Conservation (phyloP, 768 basidiomycete species). For the Tylopilus intermedius region DNA sequence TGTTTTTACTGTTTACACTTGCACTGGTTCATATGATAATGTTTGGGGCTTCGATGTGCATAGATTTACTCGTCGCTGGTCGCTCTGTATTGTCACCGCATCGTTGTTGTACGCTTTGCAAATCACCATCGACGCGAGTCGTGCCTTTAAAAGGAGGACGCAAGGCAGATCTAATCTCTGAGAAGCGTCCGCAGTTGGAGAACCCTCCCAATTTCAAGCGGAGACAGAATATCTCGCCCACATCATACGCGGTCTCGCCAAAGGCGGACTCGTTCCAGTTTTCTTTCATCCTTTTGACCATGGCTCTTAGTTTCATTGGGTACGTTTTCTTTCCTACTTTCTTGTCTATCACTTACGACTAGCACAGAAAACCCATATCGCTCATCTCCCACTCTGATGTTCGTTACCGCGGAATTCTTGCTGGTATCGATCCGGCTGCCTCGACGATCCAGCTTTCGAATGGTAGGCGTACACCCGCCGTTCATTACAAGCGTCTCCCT, state of each 20-base stretch:
- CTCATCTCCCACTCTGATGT: slow-evolving; percentile 90
- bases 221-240: slow-evolving; percentile 21
- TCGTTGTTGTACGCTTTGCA: not conserved
- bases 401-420: slow-evolving; percentile 82
- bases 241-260: slow-evolving; percentile 10
- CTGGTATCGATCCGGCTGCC: slow-evolving; percentile 78
- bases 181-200: not conserved
- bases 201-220: slow-evolving; percentile 18
- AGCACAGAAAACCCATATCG: slow-evolving; percentile 76
- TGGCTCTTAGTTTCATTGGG: slow-evolving; percentile 79
- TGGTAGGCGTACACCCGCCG: slow-evolving; percentile 42
- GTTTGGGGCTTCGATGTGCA: not conserved
- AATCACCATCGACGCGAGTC: not conserved
- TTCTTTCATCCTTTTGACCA: slow-evolving; percentile 29
- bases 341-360: slow-evolving; percentile 10
- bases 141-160: not conserved
- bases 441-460: slow-evolving; percentile 87
- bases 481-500: not conserved
- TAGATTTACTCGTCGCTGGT: slow-evolving; percentile 6
- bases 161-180: not conserved
- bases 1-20: not conserved
- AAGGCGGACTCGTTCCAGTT: slow-evolving; percentile 14
- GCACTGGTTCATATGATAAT: not conserved
- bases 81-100: slow-evolving; percentile 8
- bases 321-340: slow-evolving; percentile 26